Base-by-base conservation (phyloP, 1,284 basidiomycete genomes). In the Fomitopsis pinicola region DNA sequence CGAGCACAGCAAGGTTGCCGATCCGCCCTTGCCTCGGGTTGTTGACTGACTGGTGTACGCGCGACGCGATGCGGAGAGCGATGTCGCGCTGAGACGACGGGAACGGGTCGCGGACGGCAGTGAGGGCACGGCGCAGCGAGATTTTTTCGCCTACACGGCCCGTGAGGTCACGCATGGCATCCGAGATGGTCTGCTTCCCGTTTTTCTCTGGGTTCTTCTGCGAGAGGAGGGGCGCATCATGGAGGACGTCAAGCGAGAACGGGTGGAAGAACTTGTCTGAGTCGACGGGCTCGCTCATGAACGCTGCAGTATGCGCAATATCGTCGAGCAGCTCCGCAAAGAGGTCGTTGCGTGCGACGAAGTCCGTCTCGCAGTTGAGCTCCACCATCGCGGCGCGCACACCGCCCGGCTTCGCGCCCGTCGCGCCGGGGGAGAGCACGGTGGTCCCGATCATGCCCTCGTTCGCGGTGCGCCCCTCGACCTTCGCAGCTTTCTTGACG, bases 341-440 rank as follows among this genome's bases (percentile, higher is more conserved):
- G 9, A 96, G 81, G 62, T 91, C 86, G 71, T 95, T 97, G 66
- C 93, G 80, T 17, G 89, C 94, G 14, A 98, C 96, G 74, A 98
- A 98, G 77, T 98, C 96, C 46, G 96, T 98, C 79, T 98, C 96
- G 80, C 96, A 98, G 70, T 94, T 95, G 63, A 98, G 81, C 75
- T 98, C 96, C 62, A 98, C 81, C 81, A 98, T 92, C 14, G 89
- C 87, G 6, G 91, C 94, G 30, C 92, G 84, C 46, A 92, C 80
- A 30, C 84, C 83, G 5, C 80, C 77, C 42, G 71, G 69, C 17
- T 70, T 66, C 36, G 75, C 75, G 45, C 73, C 40, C 5, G 58
- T 58, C 12, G 75, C 71, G 2, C 88, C 88, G 30, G 82, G 77
- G 5, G 87, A 83, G 56, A 97, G 82, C 9, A 96, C 77, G 36